Percentiles rank a stretch among this genome's conserved stretches.
These are phyloP conservation scores for Ogataea paraovalis DNA, from an alignment of 805 yeast genomes.

Conservation along the genomic window DNA sequence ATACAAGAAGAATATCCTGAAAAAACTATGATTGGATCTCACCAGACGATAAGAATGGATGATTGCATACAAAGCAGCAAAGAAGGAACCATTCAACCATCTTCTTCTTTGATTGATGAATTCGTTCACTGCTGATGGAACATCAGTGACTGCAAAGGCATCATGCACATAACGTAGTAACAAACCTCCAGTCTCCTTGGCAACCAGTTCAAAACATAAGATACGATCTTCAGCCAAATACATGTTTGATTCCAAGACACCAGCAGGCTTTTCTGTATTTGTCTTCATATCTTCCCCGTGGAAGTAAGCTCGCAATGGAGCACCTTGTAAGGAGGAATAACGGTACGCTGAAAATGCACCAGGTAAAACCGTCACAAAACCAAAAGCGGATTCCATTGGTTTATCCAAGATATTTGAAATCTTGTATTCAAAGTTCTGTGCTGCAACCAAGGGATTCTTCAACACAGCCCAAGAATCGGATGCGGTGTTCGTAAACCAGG, in stretches of 20 bases:
- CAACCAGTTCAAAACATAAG: slow-evolving; percentile 89
- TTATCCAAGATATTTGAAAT: slow-evolving; percentile 92
- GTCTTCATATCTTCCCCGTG: slow-evolving; percentile 82
- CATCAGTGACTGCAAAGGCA: slow-evolving; percentile 92
- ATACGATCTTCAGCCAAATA: slow-evolving; percentile 95
- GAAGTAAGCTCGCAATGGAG: slow-evolving; percentile 83
- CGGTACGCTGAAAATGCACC: slow-evolving; percentile 96
- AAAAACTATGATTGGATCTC: slow-evolving; percentile 66
- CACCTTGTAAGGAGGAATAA: slow-evolving; percentile 72
- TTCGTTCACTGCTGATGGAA: slow-evolving; percentile 84
- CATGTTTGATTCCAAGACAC: slow-evolving; percentile 92
- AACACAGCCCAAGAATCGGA: slow-evolving; percentile 41
- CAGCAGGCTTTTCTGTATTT: slow-evolving; percentile 55
- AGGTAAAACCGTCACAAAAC: slow-evolving; percentile 89
- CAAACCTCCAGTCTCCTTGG: slow-evolving; percentile 69
- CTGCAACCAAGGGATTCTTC: slow-evolving; percentile 83
- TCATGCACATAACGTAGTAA: slow-evolving; percentile 77
- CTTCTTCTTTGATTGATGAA: slow-evolving; percentile 88
- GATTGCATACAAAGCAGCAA: slow-evolving; percentile 86
- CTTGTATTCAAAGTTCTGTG: slow-evolving; percentile 95
- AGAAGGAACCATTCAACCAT: slow-evolving; percentile 96
- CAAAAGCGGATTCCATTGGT: slow-evolving; percentile 91
- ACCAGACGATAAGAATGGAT: slow-evolving; percentile 71
- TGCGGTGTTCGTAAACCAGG: slow-evolving; percentile 43
- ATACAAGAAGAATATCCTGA: slow-evolving; percentile 64